Evolutionary conservation across 202 grass and related monocot genomes (phyloP), one percentile per base, ranked within the genome.

Genomic region (Carex sylvatica): DNA sequence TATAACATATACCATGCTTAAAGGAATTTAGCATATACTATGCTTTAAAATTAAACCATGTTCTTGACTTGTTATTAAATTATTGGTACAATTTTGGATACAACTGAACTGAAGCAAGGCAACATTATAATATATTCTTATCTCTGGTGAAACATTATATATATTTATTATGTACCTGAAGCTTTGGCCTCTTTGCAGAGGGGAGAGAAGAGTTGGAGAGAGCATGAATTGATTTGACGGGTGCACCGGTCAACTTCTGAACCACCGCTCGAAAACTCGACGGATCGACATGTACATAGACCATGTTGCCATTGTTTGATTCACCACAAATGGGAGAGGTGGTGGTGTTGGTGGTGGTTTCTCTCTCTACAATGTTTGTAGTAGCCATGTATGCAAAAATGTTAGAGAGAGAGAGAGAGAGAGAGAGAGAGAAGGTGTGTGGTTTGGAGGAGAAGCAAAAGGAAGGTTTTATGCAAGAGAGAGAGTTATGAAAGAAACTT

Each of bases 271-370:
- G 88, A 84, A 95, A 95, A 61, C 85, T 90, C 1, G 84, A 65
- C 9, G 93, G 84, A 15, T 95, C 90, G 55, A 86, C 90, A 69
- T 95, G 93, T 72, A 95, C 74, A 78, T 90, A 95, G 66, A 87
- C 88, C 0, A 88, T 95, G 85, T 87, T 86, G 13, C 62, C 54
- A 79, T 91, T 89, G 11, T 16, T 56, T 10, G 61, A 13, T 66
- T 66, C 61, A 54, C 44, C 24, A n/a, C 3, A 56, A 19, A 77
- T 11, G 1, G 80, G 63, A 54, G 80, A 82, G 18, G 46, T 66
- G 24, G 5, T 22, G n/a, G 16, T 28, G 28, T 1, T 2, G 35
- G 26, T 81, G 40, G 75, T 62, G 22, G 61, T 68, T 67, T 67
- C 61, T 82, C 83, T 47, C 69, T 84, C 70, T 54, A 85, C 23